Conservation (phyloP, 371 early-diverging fungal genomes). For the Mortierella polycephala region DNA sequence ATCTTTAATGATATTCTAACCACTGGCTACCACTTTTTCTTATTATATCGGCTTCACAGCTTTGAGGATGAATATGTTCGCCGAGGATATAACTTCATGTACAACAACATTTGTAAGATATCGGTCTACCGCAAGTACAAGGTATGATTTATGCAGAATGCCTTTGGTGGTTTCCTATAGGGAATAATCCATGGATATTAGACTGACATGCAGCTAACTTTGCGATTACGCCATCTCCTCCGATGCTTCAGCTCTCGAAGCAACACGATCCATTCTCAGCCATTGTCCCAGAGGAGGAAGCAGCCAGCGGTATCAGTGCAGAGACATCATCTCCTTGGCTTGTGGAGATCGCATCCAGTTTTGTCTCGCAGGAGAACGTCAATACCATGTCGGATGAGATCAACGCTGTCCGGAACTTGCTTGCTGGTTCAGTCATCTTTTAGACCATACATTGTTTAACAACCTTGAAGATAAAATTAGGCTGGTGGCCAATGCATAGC, state of each 20-base stretch:
- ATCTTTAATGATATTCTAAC: neutral
- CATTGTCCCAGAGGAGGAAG: conserved; percentile 32
- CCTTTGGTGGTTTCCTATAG: neutral
- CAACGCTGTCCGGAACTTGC: conserved; percentile 38
- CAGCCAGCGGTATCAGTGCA: conserved; percentile 10
- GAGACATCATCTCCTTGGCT: conserved; percentile 42
- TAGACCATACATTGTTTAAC: neutral
- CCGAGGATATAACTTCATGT: conserved; percentile 50
- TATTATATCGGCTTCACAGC: neutral
- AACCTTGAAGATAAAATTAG: too few species aligned
- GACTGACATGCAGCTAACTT: neutral
- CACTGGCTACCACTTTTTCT: neutral
- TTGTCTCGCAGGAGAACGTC: conserved; percentile 53
- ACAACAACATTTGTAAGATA: conserved; percentile 53
- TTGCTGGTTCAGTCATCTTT: conserved; percentile 40
- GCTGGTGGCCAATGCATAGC: neutral
- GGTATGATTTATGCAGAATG: conserved; percentile 6
- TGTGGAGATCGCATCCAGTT: conserved; percentile 49
- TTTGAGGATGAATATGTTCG: conserved; percentile 53
- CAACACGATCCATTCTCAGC: conserved; percentile 47
- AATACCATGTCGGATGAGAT: conserved; percentile 53
- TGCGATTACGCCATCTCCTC: neutral
- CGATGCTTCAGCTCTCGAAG: conserved; percentile 26
- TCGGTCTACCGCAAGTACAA: conserved; percentile 51
- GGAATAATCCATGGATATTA: too few species aligned